Evolutionary conservation across 73 alveolate genomes (phyloP).

Genomic region (Halteria grandinella): DNA sequence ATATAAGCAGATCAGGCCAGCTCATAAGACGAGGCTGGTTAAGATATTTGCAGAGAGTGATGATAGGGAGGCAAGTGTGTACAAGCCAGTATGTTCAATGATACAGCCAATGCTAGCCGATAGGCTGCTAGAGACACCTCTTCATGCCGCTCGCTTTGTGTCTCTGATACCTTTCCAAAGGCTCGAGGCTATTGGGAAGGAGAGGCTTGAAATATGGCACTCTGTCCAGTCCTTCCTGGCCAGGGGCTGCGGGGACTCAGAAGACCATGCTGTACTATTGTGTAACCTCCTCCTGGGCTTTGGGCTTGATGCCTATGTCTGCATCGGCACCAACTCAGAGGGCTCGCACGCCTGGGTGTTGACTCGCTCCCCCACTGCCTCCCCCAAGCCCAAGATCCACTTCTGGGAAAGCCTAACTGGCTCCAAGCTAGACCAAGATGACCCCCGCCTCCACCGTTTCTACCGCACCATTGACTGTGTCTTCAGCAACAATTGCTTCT

Average conservation of each 20-base stretch:
- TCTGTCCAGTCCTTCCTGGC: conserved; percentile 67
- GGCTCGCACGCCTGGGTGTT: conserved; percentile 87
- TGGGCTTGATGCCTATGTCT: conserved; percentile 78
- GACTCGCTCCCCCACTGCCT: conserved; percentile 28
- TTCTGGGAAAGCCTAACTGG: conserved; percentile 87
- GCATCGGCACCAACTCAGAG: conserved; percentile 76
- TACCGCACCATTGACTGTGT: conserved; percentile 78
- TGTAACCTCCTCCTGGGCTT: conserved; percentile 80
- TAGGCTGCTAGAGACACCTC: conserved; percentile 72
- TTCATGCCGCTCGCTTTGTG: conserved; percentile 82
- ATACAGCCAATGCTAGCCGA: conserved; percentile 69
- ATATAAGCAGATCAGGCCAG: conserved; percentile 72
- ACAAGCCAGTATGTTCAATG: conserved; percentile 76
- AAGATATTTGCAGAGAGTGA: conserved; percentile 81
- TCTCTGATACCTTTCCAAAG: conserved; percentile 80
- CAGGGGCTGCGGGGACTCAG: conserved; percentile 81
- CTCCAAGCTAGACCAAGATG: conserved; percentile 70
- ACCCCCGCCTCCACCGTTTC: conserved; percentile 78
- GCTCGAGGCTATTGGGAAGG: conserved; percentile 73
- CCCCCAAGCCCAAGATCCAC: conserved; percentile 17
- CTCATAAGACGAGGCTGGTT: conserved; percentile 70
- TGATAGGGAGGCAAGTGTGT: conserved; percentile 72
- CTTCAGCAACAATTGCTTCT: conserved; percentile 70
- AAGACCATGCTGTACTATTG: conserved; percentile 78
- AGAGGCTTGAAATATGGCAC: conserved; percentile 80